Base-by-base conservation (phyloP, 805 yeast genomes). In the Brettanomyces nanus region DNA sequence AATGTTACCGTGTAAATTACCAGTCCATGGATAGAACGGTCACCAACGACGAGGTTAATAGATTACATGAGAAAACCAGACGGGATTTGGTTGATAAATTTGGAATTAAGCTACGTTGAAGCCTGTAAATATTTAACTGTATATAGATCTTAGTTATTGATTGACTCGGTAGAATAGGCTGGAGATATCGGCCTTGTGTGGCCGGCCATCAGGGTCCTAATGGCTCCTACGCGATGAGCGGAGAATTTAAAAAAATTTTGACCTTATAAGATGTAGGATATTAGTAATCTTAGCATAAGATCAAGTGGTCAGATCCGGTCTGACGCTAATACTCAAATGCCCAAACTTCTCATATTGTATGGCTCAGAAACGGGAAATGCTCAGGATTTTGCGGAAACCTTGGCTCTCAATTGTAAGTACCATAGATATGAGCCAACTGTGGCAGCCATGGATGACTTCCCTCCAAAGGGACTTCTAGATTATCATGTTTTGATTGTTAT, bases 311-410 rank as follows among this genome's bases (percentile, higher is more conserved):
- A n/a, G n/a, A n/a, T n/a, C n/a, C n/a, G n/a, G n/a, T n/a, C n/a
- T n/a, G n/a, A n/a, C n/a, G n/a, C n/a, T n/a, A n/a, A n/a, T n/a
- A n/a, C n/a, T n/a, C n/a, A n/a, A n/a, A n/a, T n/a, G n/a, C n/a
- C n/a, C n/a, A 17, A 18, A 27, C 10, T 83, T 9, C 75, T 77
- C 15, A 73, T 92, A 5, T 62, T 92, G 1, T 89, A 82, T 58
- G 97, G 97, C 0, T 80, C 95, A 1, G 97, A 89, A 53, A 85
- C 97, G 0, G 97, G 97, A 1, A 89, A 84, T 51, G 73, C 95
- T 1, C 84, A 82, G 50, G 97, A 90, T 49, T 80, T 75, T 51
- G 95, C 97, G 0, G 69, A 71, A 29, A 67, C 75, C 23, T 60
- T 89, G 19, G 69, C 76, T 14, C 65, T 71, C 39, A 64, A 68